A percentile compares a stretch with the other conserved stretches of the same genome.
phyloP scores from a whole-genome alignment of 257 asterid genomes.

The Apocynum venetum region DNA sequence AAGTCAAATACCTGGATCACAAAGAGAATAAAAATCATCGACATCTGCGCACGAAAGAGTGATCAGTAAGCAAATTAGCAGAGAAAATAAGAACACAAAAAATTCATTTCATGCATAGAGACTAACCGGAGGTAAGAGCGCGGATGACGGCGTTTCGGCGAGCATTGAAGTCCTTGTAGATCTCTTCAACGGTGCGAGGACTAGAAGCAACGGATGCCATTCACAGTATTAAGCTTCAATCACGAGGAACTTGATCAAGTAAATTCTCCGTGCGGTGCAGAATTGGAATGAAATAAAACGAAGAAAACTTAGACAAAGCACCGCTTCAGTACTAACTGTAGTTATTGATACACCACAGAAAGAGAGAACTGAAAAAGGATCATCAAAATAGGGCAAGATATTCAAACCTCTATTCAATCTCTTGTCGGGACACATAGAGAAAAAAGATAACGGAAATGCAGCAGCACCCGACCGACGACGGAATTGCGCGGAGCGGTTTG shows the following conservation, averaged over 20 bases:
- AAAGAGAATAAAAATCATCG: constrained; percentile 23
- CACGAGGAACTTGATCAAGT: neutral
- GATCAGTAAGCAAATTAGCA: neutral
- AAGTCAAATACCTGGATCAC: constrained; percentile 28
- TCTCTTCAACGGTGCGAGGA: constrained; percentile 78
- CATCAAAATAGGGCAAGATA: neutral
- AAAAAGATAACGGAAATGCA: neutral
- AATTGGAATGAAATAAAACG: neutral
- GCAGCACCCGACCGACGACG: neutral
- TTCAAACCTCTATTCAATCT: neutral
- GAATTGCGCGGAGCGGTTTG: neutral
- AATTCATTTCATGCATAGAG: constrained; percentile 3
- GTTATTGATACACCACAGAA: neutral
- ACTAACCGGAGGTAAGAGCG: constrained; percentile 65
- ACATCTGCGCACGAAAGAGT: constrained; percentile 19
- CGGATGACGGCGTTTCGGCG: constrained; percentile 69
- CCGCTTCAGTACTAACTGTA: neutral
- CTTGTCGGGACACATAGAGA: neutral
- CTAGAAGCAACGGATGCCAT: constrained; percentile 54
- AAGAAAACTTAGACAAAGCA: neutral
- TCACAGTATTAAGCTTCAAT: neutral
- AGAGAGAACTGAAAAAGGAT: neutral
- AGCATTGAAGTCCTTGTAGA: constrained; percentile 70
- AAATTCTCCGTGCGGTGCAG: neutral
- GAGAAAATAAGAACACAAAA: neutral